phyloP scores from a whole-genome alignment of 2,329 filamentous ascomycete species.

The Alternaria triticina region DNA sequence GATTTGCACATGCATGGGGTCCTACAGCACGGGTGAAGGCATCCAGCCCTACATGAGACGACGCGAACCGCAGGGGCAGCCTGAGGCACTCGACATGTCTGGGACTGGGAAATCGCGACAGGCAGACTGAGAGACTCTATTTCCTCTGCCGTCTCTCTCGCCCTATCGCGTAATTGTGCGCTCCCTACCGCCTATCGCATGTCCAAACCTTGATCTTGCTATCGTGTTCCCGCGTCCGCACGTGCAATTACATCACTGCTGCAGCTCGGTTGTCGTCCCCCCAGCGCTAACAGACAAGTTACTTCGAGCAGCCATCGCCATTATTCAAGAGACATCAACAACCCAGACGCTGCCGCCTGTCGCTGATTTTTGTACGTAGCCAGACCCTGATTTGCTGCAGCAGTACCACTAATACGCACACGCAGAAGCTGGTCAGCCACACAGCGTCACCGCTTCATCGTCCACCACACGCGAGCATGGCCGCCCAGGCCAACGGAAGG shows the following conservation, averaged over 20 bases:
- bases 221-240: conserved; percentile 24
- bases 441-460: conserved; percentile 10
- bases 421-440: conserved; percentile 3
- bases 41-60: background rate
- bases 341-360: conserved; percentile 7
- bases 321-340: conserved; percentile 18
- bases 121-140: background rate
- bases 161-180: background rate
- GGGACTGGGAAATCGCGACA: background rate
- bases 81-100: conserved; percentile 1
- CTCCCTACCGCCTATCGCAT: conserved; percentile 1
- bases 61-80: conserved; percentile 1
- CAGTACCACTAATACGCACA: conserved; percentile 1
- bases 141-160: background rate
- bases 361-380: conserved; percentile 8
- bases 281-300: conserved; percentile 18
- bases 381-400: background rate
- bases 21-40: background rate
- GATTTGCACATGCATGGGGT: background rate
- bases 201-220: conserved; percentile 18
- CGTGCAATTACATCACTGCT: conserved; percentile 38
- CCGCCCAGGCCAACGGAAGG: conserved; percentile 46
- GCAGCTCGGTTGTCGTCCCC: conserved; percentile 26
- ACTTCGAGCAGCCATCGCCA: conserved; percentile 13
- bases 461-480: conserved; percentile 37